Evolutionary conservation across 441 rosid species (phyloP).

Genomic region (Sinapis alba): DNA sequence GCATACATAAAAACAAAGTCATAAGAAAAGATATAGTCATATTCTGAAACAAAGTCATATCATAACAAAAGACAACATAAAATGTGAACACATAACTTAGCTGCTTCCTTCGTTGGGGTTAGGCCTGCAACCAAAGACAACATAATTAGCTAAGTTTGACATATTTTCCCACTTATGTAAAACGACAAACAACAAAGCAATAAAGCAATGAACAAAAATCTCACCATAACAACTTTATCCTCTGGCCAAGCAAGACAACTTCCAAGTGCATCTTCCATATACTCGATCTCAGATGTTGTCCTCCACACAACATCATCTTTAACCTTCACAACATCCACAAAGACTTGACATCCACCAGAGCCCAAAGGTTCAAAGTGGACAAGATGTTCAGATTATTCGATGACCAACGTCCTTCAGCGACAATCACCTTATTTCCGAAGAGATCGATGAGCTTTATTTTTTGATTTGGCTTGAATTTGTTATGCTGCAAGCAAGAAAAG

Average conservation of each 20-base stretch:
- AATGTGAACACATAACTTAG: no score
- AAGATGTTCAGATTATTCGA: not conserved
- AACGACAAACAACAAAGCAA: not conserved
- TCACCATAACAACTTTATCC: not conserved
- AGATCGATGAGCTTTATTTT: not conserved
- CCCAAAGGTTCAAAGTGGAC: not conserved
- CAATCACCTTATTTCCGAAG: not conserved
- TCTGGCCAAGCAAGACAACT: not conserved
- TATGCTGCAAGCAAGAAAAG: not conserved
- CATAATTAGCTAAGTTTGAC: not conserved
- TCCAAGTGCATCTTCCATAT: slow-evolving; percentile 3
- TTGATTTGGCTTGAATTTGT: not conserved
- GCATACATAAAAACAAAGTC: no score
- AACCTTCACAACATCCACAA: not conserved
- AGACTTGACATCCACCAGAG: not conserved
- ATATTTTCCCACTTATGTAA: not conserved
- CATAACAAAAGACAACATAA: no score
- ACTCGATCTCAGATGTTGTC: not conserved
- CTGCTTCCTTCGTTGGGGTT: not conserved
- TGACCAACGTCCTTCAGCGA: not conserved
- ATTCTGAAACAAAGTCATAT: no score
- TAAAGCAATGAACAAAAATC: not conserved
- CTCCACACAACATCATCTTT: not conserved
- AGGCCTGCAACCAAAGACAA: not conserved
- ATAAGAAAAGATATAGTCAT: no score